Conservation (phyloP, 345 rosid genomes). For the Heritiera fomes region DNA sequence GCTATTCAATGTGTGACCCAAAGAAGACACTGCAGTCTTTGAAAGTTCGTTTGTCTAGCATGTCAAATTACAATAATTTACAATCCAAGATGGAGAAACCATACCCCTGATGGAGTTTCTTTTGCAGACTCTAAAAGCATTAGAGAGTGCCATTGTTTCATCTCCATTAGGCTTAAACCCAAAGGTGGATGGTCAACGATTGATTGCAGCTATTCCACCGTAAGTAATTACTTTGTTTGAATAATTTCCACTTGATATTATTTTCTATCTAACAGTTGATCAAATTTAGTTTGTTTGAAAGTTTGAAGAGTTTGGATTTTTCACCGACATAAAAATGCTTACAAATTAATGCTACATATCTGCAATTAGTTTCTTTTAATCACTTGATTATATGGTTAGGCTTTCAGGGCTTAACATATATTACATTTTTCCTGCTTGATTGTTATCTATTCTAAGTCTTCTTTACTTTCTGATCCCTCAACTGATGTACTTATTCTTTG, state of each 20-base stretch:
- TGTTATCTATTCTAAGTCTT: neutral
- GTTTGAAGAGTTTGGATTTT: neutral
- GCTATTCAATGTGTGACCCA: neutral
- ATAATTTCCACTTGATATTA: neutral
- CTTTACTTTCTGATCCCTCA: slow-evolving; percentile 11
- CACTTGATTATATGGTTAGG: neutral
- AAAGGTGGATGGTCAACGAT: slow-evolving; percentile 69
- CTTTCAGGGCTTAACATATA: neutral
- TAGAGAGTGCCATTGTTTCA: slow-evolving; percentile 81
- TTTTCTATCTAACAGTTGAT: neutral
- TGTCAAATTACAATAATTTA: neutral
- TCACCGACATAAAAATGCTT: neutral
- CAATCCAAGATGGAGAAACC: neutral
- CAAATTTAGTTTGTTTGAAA: neutral
- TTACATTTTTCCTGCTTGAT: neutral
- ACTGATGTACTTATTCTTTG: slow-evolving; percentile 15
- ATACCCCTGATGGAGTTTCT: neutral
- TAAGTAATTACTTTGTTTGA: slow-evolving; percentile 35
- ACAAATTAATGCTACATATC: neutral
- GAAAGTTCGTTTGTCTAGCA: neutral
- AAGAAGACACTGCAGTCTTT: neutral
- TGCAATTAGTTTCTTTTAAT: neutral
- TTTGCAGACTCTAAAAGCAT: slow-evolving; percentile 71
- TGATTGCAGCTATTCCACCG: slow-evolving; percentile 86
- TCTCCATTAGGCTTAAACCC: slow-evolving; percentile 96